These are phyloP conservation scores for Pseudovirgaria hyperparasitica DNA, from an alignment of 2,329 filamentous ascomycete genomes.

Conservation along the genomic window DNA sequence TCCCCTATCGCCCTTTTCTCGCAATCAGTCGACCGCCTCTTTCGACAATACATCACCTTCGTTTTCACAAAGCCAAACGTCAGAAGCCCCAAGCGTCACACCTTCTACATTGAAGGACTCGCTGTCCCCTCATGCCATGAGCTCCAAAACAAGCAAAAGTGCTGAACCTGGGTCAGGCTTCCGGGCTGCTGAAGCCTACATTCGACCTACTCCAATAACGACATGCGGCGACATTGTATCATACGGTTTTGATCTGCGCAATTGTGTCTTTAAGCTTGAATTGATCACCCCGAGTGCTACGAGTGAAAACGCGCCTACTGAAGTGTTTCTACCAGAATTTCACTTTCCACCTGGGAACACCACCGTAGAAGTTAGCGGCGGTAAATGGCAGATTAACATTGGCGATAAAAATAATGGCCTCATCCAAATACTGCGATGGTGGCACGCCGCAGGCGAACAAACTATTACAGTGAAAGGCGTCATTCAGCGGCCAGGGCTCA, in stretches of 20 bases:
- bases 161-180: slow-evolving; percentile 42
- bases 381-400: slow-evolving; percentile 76
- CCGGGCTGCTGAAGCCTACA: slow-evolving; percentile 84
- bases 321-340: slow-evolving; percentile 78
- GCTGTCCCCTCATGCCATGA: slow-evolving; percentile 45
- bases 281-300: slow-evolving; percentile 50
- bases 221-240: slow-evolving; percentile 58
- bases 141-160: slow-evolving; percentile 9
- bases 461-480: slow-evolving; percentile 63
- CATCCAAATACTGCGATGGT: slow-evolving; percentile 76
- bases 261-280: slow-evolving; percentile 62
- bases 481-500: slow-evolving; percentile 41
- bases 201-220: slow-evolving; percentile 68
- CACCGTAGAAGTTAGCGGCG: slow-evolving; percentile 63
- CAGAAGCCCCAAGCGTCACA: slow-evolving; percentile 43
- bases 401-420: slow-evolving; percentile 57
- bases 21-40: slow-evolving; percentile 37
- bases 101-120: slow-evolving; percentile 65
- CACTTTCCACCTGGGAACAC: slow-evolving; percentile 73
- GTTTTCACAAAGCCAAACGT: slow-evolving; percentile 40
- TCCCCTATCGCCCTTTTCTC: slow-evolving; percentile 36
- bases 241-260: slow-evolving; percentile 72
- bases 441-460: slow-evolving; percentile 81
- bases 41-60: slow-evolving; percentile 37
- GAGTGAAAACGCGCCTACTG: slow-evolving; percentile 55